phyloP scores from a whole-genome alignment of 768 basidiomycete genomes.

The Hemileccinum rubropunctum region DNA sequence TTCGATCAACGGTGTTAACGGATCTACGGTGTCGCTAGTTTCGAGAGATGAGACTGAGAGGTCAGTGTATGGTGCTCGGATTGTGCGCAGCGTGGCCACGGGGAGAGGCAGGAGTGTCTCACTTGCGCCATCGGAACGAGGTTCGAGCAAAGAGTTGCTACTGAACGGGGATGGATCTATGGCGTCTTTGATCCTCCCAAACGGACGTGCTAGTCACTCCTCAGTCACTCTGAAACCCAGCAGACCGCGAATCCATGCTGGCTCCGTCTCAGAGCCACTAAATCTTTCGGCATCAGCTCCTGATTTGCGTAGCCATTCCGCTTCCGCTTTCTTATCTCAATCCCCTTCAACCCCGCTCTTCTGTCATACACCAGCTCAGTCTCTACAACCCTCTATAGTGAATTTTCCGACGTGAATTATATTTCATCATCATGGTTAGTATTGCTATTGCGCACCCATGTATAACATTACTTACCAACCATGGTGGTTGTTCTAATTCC shows the following conservation, averaged over 20 bases:
- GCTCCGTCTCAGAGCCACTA: slow-evolving; percentile 4
- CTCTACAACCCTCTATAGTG: slow-evolving; percentile 12
- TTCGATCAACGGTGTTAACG: slow-evolving; percentile 37
- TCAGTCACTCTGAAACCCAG: slow-evolving; percentile 23
- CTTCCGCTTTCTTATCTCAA: slow-evolving; percentile 10
- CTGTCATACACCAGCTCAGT: slow-evolving; percentile 10
- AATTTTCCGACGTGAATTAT: slow-evolving; percentile 28
- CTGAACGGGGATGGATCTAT: slow-evolving; percentile 11
- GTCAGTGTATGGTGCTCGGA: slow-evolving; percentile 41
- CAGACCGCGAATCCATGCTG: slow-evolving; percentile 11
- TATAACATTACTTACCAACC: slow-evolving; percentile 13
- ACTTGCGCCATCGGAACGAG: slow-evolving; percentile 30
- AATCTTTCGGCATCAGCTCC: slow-evolving; percentile 25
- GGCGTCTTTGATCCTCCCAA: slow-evolving; percentile 15
- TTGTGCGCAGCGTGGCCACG: slow-evolving; percentile 56
- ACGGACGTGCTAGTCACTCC: slow-evolving; percentile 22
- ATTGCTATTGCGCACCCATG: slow-evolving; percentile 22
- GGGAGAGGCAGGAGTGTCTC: slow-evolving; percentile 42
- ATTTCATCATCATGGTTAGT: slow-evolving; percentile 13
- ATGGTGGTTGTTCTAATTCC: not conserved
- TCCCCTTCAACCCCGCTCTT: slow-evolving; percentile 12
- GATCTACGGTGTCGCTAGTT: slow-evolving; percentile 47
- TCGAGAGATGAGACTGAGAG: slow-evolving; percentile 17
- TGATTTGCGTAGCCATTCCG: slow-evolving; percentile 18
- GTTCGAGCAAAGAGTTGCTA: slow-evolving; percentile 12